phyloP scores from a whole-genome alignment of 805 yeast species.

The Spathaspora hagerdaliae region DNA sequence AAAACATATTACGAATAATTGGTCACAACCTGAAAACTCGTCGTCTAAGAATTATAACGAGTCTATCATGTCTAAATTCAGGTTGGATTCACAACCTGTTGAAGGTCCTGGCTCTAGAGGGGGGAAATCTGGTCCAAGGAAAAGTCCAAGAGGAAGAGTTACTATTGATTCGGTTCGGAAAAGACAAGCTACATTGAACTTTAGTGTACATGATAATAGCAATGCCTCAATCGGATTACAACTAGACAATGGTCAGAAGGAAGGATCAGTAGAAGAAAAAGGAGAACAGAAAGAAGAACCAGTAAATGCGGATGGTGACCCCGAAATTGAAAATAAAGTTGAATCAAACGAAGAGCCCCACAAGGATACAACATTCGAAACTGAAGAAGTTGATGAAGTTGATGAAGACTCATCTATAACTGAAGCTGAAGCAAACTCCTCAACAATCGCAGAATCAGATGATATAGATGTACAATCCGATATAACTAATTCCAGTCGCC shows the following conservation, averaged over 20 bases:
- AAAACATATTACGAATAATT: slow-evolving; percentile 17
- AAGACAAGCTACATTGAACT: slow-evolving; percentile 13
- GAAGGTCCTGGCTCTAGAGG: slow-evolving; percentile 41
- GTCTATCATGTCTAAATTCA: slow-evolving; percentile 27
- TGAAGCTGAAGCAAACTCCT: background rate
- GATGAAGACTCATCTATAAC: background rate
- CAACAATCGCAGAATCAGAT: no score
- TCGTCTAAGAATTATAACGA: slow-evolving; percentile 25
- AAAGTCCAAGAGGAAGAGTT: slow-evolving; percentile 21
- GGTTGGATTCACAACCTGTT: slow-evolving; percentile 31
- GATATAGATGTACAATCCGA: no score
- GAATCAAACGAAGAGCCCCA: no score
- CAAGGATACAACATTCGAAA: background rate
- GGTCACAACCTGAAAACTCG: slow-evolving; percentile 15
- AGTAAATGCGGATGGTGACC: background rate
- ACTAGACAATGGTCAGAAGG: background rate
- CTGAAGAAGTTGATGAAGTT: background rate
- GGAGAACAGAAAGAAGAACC: background rate
- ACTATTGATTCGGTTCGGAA: slow-evolving; percentile 18
- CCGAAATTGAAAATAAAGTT: no score
- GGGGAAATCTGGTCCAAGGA: slow-evolving; percentile 18
- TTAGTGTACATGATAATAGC: background rate
- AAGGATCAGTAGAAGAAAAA: background rate
- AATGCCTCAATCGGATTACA: background rate
- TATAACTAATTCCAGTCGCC: no score